Evolutionary conservation across 2,329 filamentous ascomycete genomes (phyloP).

Genomic region (Cryphonectria parasitica): DNA sequence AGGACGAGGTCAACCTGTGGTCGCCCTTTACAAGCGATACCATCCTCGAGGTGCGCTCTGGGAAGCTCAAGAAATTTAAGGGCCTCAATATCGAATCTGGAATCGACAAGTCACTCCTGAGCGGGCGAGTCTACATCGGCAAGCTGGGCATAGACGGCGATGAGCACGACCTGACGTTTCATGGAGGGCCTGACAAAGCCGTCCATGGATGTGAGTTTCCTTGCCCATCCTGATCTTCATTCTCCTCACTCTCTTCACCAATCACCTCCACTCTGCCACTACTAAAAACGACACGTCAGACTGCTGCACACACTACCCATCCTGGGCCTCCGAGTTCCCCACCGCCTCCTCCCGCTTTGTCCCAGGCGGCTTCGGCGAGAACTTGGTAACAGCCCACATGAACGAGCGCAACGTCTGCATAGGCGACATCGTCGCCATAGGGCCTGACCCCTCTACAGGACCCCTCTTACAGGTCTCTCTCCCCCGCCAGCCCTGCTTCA

Average conservation of each 20-base stretch:
- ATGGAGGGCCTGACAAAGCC: slow-evolving; percentile 67
- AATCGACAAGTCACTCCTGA: slow-evolving; percentile 56
- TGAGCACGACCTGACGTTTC: slow-evolving; percentile 64
- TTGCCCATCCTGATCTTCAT: neutral
- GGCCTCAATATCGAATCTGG: slow-evolving; percentile 56
- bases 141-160: slow-evolving; percentile 59
- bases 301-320: slow-evolving; percentile 61
- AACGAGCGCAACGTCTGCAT: slow-evolving; percentile 70
- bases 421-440: slow-evolving; percentile 61
- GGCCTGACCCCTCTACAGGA: slow-evolving; percentile 43
- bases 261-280: too few species aligned
- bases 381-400: slow-evolving; percentile 60
- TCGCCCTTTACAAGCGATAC: slow-evolving; percentile 51
- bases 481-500: slow-evolving; percentile 68
- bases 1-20: slow-evolving; percentile 41
- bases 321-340: slow-evolving; percentile 59
- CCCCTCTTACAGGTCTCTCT: slow-evolving; percentile 60
- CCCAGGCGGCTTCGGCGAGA: slow-evolving; percentile 67
- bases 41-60: slow-evolving; percentile 60
- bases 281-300: slow-evolving; percentile 43
- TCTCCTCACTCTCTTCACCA: too few species aligned
- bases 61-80: slow-evolving; percentile 58
- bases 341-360: slow-evolving; percentile 54
- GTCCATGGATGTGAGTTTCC: slow-evolving; percentile 56
- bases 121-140: slow-evolving; percentile 50